Evolutionary conservation across 306 rosid genomes (phyloP).

Genomic region (Cicer judaicum): DNA sequence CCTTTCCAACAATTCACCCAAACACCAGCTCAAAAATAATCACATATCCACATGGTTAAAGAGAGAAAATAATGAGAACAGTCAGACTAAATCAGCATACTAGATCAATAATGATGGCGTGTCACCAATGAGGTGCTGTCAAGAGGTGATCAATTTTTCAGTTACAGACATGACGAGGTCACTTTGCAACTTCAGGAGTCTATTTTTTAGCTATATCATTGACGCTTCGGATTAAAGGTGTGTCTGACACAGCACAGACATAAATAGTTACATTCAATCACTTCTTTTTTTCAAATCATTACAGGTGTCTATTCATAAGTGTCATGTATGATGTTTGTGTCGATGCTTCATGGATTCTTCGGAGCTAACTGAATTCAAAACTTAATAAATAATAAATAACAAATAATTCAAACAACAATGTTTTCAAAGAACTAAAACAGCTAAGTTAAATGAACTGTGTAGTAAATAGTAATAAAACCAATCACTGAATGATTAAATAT

Average conservation of each 20-base stretch:
- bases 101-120: not conserved
- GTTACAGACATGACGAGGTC: not conserved
- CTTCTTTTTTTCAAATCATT: too few relatives aligned
- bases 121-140: not conserved
- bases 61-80: not conserved
- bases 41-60: conserved; percentile 2
- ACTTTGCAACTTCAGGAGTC: conserved; percentile 1
- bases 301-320: too few relatives aligned
- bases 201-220: not conserved
- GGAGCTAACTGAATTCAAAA: conserved; percentile 7
- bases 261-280: too few relatives aligned
- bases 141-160: not conserved
- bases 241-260: too few relatives aligned
- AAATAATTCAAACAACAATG: not conserved
- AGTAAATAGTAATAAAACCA: not conserved
- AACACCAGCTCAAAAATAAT: not conserved
- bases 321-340: too few relatives aligned
- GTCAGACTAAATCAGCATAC: not conserved
- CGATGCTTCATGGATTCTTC: not conserved
- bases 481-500: conserved; percentile 3
- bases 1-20: conserved; percentile 9
- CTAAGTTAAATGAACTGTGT: not conserved
- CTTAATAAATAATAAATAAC: conserved; percentile 19
- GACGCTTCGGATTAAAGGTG: too few relatives aligned
- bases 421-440: conserved; percentile 6